These are phyloP conservation scores for Penicillium fuscoglaucum DNA, from an alignment of 2,329 filamentous ascomycete genomes.

Conservation along the genomic window DNA sequence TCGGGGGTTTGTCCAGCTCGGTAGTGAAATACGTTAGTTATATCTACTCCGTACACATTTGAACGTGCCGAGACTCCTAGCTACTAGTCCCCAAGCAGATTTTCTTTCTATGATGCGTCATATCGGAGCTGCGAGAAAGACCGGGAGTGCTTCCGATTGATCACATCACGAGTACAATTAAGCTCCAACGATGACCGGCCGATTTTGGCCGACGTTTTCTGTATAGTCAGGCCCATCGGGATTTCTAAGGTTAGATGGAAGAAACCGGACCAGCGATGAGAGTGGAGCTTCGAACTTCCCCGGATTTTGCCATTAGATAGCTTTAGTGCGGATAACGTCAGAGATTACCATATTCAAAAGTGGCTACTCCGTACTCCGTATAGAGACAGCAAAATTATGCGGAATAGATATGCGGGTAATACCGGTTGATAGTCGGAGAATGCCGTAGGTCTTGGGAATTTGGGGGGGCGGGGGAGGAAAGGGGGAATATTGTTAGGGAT, in stretches of 20 bases:
- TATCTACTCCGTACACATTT: neutral
- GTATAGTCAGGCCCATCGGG: neutral
- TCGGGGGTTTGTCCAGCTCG: too few species aligned
- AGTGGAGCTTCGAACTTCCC: conserved; percentile 10
- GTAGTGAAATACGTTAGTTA: too few species aligned
- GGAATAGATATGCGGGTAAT: conserved; percentile 7
- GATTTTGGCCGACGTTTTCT: conserved; percentile 2
- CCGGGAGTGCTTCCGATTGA: neutral
- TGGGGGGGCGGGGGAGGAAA: neutral
- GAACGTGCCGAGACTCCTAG: too few species aligned
- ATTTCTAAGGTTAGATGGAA: neutral
- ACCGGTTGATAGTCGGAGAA: conserved; percentile 1
- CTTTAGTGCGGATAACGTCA: neutral
- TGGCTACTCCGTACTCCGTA: neutral
- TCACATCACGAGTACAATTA: neutral
- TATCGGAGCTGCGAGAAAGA: neutral
- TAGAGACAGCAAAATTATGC: neutral
- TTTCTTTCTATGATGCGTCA: neutral
- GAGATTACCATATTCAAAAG: neutral
- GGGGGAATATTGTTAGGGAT: neutral
- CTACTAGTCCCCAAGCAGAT: too few species aligned
- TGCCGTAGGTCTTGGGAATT: neutral
- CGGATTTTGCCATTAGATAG: conserved; percentile 2
- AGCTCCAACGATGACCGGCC: neutral
- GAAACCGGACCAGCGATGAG: conserved; percentile 4